Base-by-base conservation (phyloP, 2,329 filamentous ascomycete genomes). In the Penicillium digitatum region DNA sequence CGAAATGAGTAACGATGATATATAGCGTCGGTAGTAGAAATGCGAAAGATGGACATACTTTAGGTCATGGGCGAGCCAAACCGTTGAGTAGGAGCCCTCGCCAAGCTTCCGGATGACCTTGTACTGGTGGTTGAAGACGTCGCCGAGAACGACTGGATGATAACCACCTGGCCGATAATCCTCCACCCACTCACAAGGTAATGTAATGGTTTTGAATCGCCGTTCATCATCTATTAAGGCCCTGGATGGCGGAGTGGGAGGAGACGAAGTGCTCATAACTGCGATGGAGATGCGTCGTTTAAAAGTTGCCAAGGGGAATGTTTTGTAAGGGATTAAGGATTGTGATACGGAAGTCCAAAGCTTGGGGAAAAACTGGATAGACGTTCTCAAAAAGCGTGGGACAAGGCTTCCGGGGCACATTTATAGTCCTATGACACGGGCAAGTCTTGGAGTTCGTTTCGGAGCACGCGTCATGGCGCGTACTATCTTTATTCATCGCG, bases 91-190 rank as follows among this genome's bases (percentile, higher is more conserved):
- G 12, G 72, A 71, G 35, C 78, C 76, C 3, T 69, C 72, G 16
- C 77, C 76, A 10, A 79, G 69, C 64, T 79, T 79, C 54, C 76
- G 71, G 48, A 77, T 64, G 35, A 79, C 66, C 47, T 67, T 67
- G 59, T 79, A 79, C 45, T 73, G 71, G 26, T 65, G 68, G 48
- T 70, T 57, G 57, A 78, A 76, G 8, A 62, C 34, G 37, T 79
- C 74, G 26, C 74, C 75, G 11, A 80, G 63, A 10, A 62, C 56
- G 12, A 76, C 67, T 5, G 77, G 76, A 62, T 79, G 75, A 54
- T 71, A 78, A 20, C 76, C 74, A 9, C 75, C 75, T n/a, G 65
- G 66, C 8, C 54, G 64, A 58, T 78, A 78, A 51, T 62, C 57
- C 46, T 65, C 62, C 26, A 65, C 56, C 57, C 57, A 64, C 37